A percentile compares a stretch with the other conserved stretches of the same genome.
phyloP scores from a whole-genome alignment of 2,329 filamentous ascomycete species.

The Scopulariopsis brevicaulis region DNA sequence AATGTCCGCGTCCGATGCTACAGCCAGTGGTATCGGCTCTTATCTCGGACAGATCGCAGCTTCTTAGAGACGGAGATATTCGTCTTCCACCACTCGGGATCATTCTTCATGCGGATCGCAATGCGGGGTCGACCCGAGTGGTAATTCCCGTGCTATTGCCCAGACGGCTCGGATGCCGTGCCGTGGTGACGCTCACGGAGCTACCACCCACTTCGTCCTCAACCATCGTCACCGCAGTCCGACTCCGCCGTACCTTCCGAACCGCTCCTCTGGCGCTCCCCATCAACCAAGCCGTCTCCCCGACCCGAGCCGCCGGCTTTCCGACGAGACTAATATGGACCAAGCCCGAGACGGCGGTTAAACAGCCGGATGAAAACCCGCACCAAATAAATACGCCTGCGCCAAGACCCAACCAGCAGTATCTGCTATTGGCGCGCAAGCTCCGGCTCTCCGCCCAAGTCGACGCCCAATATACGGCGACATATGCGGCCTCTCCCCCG shows the following conservation, averaged over 20 bases:
- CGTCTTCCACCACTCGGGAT: too few species aligned
- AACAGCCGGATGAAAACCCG: neutral
- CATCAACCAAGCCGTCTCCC: too few species aligned
- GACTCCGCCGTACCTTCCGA: neutral
- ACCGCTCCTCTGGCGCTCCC: neutral
- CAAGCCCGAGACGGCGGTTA: too few species aligned
- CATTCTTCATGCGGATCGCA: neutral
- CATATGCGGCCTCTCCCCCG: neutral
- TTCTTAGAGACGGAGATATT: too few species aligned
- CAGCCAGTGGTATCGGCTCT: too few species aligned
- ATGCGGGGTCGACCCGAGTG: neutral
- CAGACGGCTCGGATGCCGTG: neutral
- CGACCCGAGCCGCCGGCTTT: too few species aligned
- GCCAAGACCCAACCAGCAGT: too few species aligned
- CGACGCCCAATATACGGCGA: neutral
- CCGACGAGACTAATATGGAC: too few species aligned
- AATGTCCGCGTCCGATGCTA: neutral
- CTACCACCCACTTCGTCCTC: neutral
- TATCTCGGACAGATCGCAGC: too few species aligned
- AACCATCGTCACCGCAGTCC: neutral
- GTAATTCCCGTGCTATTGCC: neutral
- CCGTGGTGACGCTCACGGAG: neutral
- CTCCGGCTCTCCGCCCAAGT: too few species aligned
- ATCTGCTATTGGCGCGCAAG: too few species aligned
- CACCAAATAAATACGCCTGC: neutral